Base-by-base conservation (phyloP, 345 rosid genomes). In the Euphorbia lathyris region DNA sequence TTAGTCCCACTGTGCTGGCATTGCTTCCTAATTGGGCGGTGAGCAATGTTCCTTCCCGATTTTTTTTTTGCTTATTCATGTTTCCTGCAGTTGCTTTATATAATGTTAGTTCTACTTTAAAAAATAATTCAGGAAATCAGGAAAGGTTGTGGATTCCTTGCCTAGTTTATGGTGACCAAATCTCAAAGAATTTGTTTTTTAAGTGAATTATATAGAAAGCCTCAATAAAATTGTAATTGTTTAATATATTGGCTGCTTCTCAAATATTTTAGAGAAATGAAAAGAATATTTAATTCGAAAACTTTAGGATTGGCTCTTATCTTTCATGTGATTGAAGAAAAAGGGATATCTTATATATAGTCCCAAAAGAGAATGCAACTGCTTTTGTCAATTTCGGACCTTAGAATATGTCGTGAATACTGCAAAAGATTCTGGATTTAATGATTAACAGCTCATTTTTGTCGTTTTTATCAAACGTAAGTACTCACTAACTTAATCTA, bases 11-110 rank as follows among this genome's bases (percentile, higher is more conserved):
- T 29, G 87, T 83, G 32, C 70, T 91, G 76, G 97, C 97, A 0
- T 83, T 91, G 73, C 93, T 91, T 74, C 88, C 97, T 11, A 91
- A 89, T 72, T 91, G 97, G 97, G 97, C 97, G 16, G 98, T 92
- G 58, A 78, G 84, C 73, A 12, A 9, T 19, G 16, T 11, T 48
- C 48, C 30, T 62, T 20, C 9, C 23, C 34, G 20, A 17, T 9
- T 71, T 50, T 53, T 27, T 13, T 36, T 68, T 23, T n/a, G n/a
- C 32, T 7, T 58, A 25, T 20, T 55, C 48, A 51, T 23, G 19
- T 45, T 68, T 47, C 29, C 34, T 45, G 1, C 20, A 47, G 26
- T 20, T 60, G 34, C 26, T 58, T 23, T 17, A 11, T 42, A 40
- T 23, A 10, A 3, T 65, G n/a, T 17, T 45, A 36, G 19, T 64